Percentiles rank a stretch among this genome's conserved stretches.
phyloP scores from a whole-genome alignment of 2,329 filamentous ascomycete species.

The Ustulina deusta region DNA sequence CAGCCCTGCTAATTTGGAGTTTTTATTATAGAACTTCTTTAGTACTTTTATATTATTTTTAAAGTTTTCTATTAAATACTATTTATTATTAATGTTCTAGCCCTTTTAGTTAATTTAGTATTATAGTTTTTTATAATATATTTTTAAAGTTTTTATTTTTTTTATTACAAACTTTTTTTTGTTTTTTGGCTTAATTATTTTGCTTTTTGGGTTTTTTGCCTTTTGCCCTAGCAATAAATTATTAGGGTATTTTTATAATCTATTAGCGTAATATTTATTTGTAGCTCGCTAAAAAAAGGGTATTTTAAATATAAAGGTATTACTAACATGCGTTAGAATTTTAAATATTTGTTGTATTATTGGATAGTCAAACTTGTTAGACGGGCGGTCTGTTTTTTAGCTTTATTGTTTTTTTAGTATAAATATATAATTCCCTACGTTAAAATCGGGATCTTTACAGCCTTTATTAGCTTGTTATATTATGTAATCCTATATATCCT shows the following conservation, averaged over 20 bases:
- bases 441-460: too few relatives aligned
- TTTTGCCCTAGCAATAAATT: not conserved
- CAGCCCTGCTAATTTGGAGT: too few relatives aligned
- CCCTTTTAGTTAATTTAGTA: conserved; percentile 12
- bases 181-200: too few relatives aligned
- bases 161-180: too few relatives aligned
- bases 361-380: not conserved
- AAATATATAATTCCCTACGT: too few relatives aligned
- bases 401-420: not conserved
- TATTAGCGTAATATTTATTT: not conserved
- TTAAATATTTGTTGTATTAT: conserved; percentile 1
- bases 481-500: too few relatives aligned
- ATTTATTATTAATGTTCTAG: not conserved
- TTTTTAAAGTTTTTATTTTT: not conserved
- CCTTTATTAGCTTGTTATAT: too few relatives aligned
- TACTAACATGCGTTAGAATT: not conserved
- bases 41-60: not conserved
- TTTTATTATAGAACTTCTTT: not conserved
- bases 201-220: not conserved
- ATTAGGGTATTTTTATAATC: conserved; percentile 5
- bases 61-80: conserved; percentile 3
- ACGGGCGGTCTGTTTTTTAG: not conserved
- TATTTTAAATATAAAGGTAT: not conserved
- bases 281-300: not conserved
- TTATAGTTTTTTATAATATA: conserved; percentile 7